Evolutionary conservation across 225 moss, liverwort and hornwort genomes (phyloP).

Genomic region (Marchantia paleacea): DNA sequence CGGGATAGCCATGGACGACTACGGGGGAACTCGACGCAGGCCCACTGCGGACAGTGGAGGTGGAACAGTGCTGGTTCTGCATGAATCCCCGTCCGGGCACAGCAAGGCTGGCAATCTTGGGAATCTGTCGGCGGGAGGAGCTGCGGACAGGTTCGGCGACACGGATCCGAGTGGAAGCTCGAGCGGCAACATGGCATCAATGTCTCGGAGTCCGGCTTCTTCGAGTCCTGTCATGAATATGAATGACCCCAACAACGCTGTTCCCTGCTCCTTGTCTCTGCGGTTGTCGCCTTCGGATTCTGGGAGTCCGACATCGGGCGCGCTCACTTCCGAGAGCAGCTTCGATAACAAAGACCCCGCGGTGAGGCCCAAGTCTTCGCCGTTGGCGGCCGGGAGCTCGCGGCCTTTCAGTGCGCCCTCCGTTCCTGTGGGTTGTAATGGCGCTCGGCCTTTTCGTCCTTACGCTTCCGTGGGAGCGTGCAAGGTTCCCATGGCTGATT

Average conservation of each 20-base stretch:
- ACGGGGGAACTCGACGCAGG: conserved; percentile 20
- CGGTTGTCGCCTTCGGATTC: conserved; percentile 83
- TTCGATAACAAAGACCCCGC: conserved; percentile 48
- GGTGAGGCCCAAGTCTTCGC: conserved; percentile 51
- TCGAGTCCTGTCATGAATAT: conserved; percentile 25
- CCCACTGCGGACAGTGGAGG: conserved; percentile 4
- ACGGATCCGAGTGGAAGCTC: conserved; percentile 59
- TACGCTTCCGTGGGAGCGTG: conserved; percentile 92
- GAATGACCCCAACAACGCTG: conserved; percentile 38
- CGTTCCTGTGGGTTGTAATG: conserved; percentile 26
- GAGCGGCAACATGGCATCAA: conserved; percentile 48
- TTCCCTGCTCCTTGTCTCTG: conserved; percentile 70
- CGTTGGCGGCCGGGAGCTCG: conserved; percentile 42
- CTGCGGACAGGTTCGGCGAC: conserved; percentile 61
- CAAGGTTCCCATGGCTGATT: conserved; percentile 74
- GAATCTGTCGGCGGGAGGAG: conserved; percentile 42
- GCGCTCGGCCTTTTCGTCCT: conserved; percentile 74
- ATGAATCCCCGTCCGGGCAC: conserved; percentile 57
- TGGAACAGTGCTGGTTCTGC: conserved; percentile 43
- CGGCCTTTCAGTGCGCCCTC: conserved; percentile 25
- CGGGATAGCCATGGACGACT: conserved; percentile 41
- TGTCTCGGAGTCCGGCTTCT: conserved; percentile 65
- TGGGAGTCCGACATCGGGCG: conserved; percentile 81
- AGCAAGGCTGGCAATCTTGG: conserved; percentile 53
- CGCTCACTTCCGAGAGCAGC: conserved; percentile 84